phyloP scores from a whole-genome alignment of 192 early-diverging fungal genomes.

The Entomortierella beljakovae region DNA sequence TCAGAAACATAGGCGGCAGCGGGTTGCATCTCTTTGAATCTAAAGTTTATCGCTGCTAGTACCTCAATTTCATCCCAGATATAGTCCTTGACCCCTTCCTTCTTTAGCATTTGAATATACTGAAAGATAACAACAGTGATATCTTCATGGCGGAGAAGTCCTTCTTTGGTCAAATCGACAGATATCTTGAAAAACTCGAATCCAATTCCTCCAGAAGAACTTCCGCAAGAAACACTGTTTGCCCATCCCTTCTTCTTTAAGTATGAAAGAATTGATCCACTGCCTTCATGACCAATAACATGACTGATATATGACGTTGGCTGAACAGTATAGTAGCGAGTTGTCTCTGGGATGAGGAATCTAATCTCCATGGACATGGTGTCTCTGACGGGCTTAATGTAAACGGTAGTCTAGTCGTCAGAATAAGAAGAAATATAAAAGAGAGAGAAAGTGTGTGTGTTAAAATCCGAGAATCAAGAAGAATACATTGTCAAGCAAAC shows the following conservation, averaged over 20 bases:
- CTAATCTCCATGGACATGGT: slow-evolving; percentile 72
- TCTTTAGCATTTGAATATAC: slow-evolving; percentile 83
- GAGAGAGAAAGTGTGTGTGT: background rate
- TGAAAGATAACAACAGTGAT: slow-evolving; percentile 85
- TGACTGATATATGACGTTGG: slow-evolving; percentile 83
- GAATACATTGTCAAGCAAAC: background rate
- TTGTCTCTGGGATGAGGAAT: slow-evolving; percentile 85
- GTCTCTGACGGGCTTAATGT: slow-evolving; percentile 77
- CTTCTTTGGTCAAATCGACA: slow-evolving; percentile 81
- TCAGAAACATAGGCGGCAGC: slow-evolving; percentile 70
- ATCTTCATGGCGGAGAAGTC: slow-evolving; percentile 79
- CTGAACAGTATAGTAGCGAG: slow-evolving; percentile 60
- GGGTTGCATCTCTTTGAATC: slow-evolving; percentile 78
- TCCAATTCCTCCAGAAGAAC: slow-evolving; percentile 45
- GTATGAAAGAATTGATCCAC: slow-evolving; percentile 82
- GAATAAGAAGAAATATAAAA: background rate
- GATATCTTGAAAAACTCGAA: slow-evolving; percentile 83
- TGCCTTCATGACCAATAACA: slow-evolving; percentile 87
- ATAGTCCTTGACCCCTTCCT: slow-evolving; percentile 75
- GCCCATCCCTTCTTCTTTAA: slow-evolving; percentile 91
- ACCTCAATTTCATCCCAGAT: slow-evolving; percentile 82
- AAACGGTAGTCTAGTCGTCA: slow-evolving; percentile 47
- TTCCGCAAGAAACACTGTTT: slow-evolving; percentile 67
- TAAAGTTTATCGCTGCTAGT: slow-evolving; percentile 63
- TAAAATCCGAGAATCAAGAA: background rate